Evolutionary conservation across 768 basidiomycete genomes (phyloP).

Genomic region (Auriscalpium orientale): DNA sequence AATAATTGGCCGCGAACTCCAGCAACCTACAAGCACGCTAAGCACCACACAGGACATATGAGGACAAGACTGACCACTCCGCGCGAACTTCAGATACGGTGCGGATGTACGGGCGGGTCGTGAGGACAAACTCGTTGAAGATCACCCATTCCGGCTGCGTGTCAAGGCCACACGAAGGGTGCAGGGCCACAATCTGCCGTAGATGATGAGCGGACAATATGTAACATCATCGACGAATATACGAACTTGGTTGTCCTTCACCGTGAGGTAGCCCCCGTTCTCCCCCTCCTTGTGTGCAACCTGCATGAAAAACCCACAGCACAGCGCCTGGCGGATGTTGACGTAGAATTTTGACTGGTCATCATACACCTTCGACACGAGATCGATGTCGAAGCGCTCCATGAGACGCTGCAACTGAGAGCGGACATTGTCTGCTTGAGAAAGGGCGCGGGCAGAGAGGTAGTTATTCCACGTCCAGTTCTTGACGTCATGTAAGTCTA

Average conservation of each 20-base stretch:
- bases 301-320: conserved; percentile 98
- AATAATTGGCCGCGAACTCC: conserved; percentile 60
- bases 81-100: conserved; percentile 82
- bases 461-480: conserved; percentile 93
- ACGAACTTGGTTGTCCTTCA: conserved; percentile 89
- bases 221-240: too few species aligned
- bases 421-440: conserved; percentile 91
- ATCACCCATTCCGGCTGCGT: conserved; percentile 87
- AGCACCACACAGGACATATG: background rate
- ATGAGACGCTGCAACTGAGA: conserved; percentile 82
- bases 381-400: conserved; percentile 81
- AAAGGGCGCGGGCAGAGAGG: conserved; percentile 72
- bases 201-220: background rate
- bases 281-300: conserved; percentile 92
- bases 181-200: conserved; percentile 56
- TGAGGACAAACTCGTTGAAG: conserved; percentile 93
- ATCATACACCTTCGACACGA: conserved; percentile 59
- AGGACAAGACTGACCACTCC: conserved; percentile 59
- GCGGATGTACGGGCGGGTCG: conserved; percentile 81
- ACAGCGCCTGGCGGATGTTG: conserved; percentile 76
- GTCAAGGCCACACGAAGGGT: conserved; percentile 85
- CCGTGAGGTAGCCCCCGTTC: conserved; percentile 79
- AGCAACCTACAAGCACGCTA: conserved; percentile 40
- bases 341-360: conserved; percentile 44
- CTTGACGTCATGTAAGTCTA: conserved; percentile 45